These are phyloP conservation scores for Grigorovia humatica DNA, from an alignment of 805 yeast genomes.

Conservation along the genomic window DNA sequence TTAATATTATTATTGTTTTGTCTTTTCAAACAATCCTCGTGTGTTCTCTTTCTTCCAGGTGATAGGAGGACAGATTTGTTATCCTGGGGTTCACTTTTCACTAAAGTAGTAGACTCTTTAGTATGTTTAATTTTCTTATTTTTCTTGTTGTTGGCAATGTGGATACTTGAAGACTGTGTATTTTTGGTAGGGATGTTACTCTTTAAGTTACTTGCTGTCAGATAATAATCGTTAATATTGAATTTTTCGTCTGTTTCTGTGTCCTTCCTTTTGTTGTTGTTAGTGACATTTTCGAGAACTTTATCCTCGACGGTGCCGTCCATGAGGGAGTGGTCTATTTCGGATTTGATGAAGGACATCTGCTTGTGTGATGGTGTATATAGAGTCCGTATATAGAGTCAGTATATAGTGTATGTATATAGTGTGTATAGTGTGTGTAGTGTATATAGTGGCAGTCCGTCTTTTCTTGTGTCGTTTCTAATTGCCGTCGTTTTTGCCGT, in stretches of 20 bases:
- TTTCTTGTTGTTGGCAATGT: background rate
- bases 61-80: background rate
- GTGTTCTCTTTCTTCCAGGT: background rate
- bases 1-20: background rate
- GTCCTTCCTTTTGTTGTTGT: background rate
- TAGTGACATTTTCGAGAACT: too few species aligned
- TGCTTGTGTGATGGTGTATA: background rate
- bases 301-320: too few species aligned
- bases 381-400: background rate
- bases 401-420: background rate
- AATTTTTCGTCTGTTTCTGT: background rate
- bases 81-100: background rate
- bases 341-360: background rate
- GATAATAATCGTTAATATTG: background rate
- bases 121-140: too few species aligned
- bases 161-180: background rate
- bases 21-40: background rate
- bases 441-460: background rate
- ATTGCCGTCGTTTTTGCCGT: too few species aligned
- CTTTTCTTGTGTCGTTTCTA: too few species aligned
- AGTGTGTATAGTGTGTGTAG: background rate
- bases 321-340: background rate
- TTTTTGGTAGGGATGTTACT: background rate
- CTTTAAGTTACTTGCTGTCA: background rate
- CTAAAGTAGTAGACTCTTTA: background rate